phyloP scores from a whole-genome alignment of 2,329 filamentous ascomycete genomes.

The Cadophora malorum region DNA sequence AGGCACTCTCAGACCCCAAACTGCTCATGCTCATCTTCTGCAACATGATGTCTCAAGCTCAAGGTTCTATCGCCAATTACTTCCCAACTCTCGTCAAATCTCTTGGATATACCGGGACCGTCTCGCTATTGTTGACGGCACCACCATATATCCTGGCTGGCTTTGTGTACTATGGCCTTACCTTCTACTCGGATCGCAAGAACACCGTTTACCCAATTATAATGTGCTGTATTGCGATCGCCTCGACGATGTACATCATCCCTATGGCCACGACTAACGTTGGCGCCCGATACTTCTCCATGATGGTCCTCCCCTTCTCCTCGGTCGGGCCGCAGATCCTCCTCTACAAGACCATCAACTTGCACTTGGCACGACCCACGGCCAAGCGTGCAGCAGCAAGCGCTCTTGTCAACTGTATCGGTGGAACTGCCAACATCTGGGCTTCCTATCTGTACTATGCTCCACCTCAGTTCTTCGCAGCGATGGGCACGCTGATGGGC shows the following conservation, averaged over 20 bases:
- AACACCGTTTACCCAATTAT: conserved; percentile 48
- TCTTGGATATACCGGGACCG: conserved; percentile 47
- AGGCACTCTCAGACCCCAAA: conserved; percentile 48
- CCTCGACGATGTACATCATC: conserved; percentile 49
- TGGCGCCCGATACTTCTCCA: conserved; percentile 51
- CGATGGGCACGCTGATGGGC: conserved; percentile 49
- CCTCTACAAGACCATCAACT: conserved; percentile 51
- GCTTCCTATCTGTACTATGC: conserved; percentile 48
- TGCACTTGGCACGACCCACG: conserved; percentile 50
- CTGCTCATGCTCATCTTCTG: conserved; percentile 48
- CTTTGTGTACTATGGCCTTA: conserved; percentile 46
- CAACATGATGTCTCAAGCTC: conserved; percentile 50
- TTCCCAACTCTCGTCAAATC: conserved; percentile 48
- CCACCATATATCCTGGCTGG: conserved; percentile 54
- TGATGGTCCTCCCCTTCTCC: conserved; percentile 51
- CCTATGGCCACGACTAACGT: conserved; percentile 47
- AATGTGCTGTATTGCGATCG: conserved; percentile 45
- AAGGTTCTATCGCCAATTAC: conserved; percentile 48
- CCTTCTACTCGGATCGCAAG: conserved; percentile 48
- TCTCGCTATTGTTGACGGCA: conserved; percentile 53
- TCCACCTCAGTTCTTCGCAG: conserved; percentile 50
- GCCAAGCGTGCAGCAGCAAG: conserved; percentile 51
- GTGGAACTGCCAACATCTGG: conserved; percentile 47
- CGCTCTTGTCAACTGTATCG: conserved; percentile 50
- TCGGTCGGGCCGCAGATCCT: conserved; percentile 51